phyloP scores from a whole-genome alignment of 2,329 filamentous ascomycete genomes.

The Phaeosphaeriaceae sp. region DNA sequence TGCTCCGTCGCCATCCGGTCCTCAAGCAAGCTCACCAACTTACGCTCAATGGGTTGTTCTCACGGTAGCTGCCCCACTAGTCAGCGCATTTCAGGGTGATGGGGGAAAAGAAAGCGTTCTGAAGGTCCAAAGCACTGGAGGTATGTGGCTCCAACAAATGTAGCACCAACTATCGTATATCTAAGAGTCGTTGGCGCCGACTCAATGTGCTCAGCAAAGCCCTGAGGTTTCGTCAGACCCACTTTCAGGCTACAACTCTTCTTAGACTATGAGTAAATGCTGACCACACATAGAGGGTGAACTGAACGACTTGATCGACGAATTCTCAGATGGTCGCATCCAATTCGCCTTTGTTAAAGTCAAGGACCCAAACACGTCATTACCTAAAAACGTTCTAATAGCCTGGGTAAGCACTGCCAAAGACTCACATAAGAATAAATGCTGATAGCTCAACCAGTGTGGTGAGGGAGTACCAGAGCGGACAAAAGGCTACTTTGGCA shows the following conservation, averaged over 20 bases:
- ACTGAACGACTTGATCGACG: constrained; percentile 85
- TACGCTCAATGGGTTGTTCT: constrained; percentile 94
- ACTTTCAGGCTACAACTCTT: constrained; percentile 8
- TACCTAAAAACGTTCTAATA: constrained; percentile 92
- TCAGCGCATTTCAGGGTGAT: constrained; percentile 89
- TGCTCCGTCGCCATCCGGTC: constrained; percentile 61
- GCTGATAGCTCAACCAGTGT: constrained; percentile 61
- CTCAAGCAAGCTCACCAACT: constrained; percentile 73
- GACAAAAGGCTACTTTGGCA: constrained; percentile 98
- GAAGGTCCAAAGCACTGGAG: constrained; percentile 91
- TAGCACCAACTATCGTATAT: neutral
- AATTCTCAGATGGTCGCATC: constrained; percentile 94
- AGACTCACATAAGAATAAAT: neutral
- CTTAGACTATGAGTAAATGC: constrained; percentile 11
- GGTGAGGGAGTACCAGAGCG: constrained; percentile 97
- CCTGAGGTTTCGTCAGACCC: constrained; percentile 15
- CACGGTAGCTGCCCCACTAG: constrained; percentile 87
- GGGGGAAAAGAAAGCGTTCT: constrained; percentile 90
- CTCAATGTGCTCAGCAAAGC: neutral
- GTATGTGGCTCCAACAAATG: constrained; percentile 54
- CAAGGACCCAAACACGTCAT: constrained; percentile 87
- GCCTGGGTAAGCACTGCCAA: constrained; percentile 68
- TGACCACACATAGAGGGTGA: constrained; percentile 74
- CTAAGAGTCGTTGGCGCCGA: neutral
- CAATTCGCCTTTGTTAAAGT: constrained; percentile 98